phyloP scores from a whole-genome alignment of 768 basidiomycete species.

The Calvatia gigantea region DNA sequence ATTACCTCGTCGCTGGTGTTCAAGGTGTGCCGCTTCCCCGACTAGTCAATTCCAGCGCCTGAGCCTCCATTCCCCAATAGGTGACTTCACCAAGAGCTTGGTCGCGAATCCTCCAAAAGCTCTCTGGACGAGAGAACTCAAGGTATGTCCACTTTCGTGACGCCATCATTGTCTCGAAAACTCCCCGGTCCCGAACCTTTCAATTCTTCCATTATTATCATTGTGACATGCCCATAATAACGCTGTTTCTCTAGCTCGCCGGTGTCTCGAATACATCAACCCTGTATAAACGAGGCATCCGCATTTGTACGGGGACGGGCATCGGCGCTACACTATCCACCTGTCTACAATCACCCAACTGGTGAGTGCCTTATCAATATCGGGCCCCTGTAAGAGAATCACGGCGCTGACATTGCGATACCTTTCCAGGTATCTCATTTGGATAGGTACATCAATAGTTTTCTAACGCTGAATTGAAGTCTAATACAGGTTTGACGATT shows the following conservation, averaged over 20 bases:
- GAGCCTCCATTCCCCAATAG: conserved; percentile 22
- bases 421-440: conserved; percentile 64
- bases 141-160: conserved; percentile 39
- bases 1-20: conserved; percentile 80
- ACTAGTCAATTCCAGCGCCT: neutral
- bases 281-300: conserved; percentile 76
- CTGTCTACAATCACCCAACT: conserved; percentile 70
- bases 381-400: conserved; percentile 4
- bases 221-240: neutral
- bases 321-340: conserved; percentile 79
- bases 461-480: neutral
- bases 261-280: conserved; percentile 79
- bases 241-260: conserved; percentile 48
- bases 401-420: conserved; percentile 3
- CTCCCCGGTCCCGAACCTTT: neutral
- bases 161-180: neutral
- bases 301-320: conserved; percentile 80
- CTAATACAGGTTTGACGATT: conserved; percentile 15
- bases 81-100: conserved; percentile 74
- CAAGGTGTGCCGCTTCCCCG: conserved; percentile 38
- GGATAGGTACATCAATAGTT: conserved; percentile 48
- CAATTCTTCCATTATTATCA: neutral
- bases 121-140: conserved; percentile 78
- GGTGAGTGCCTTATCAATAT: conserved; percentile 42
- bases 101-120: conserved; percentile 66